Conservation (phyloP, 495 filamentous ascomycete genomes). For the Xylaria grammica region DNA sequence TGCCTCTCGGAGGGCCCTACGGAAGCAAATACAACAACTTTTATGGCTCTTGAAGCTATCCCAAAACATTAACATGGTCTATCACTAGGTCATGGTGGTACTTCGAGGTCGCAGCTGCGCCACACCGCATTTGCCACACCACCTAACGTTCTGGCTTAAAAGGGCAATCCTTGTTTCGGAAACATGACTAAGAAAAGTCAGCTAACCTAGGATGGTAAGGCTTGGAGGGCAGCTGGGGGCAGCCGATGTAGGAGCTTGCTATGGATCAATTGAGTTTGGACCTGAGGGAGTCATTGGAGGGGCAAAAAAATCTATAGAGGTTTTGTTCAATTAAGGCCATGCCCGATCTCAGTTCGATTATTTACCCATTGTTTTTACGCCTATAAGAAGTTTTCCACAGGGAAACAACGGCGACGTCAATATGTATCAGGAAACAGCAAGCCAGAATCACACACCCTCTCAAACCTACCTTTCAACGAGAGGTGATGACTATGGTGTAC, state of each 20-base stretch:
- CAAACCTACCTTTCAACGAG: conserved; percentile 83
- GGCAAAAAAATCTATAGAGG: background rate
- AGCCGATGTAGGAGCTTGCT: conserved; percentile 18
- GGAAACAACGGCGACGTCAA: conserved; percentile 3
- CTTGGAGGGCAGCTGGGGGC: conserved; percentile 6
- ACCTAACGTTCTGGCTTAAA: background rate
- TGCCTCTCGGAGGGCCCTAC: too few species aligned
- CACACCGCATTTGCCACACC: too few species aligned
- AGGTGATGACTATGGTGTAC: conserved; percentile 78
- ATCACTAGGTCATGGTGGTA: too few species aligned
- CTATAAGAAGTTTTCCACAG: background rate
- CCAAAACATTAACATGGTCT: too few species aligned
- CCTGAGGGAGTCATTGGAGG: background rate
- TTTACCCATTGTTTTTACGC: background rate
- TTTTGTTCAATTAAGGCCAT: background rate
- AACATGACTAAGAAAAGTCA: background rate
- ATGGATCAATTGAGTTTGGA: background rate
- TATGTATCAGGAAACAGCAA: conserved; percentile 27
- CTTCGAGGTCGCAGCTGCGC: too few species aligned
- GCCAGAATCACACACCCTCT: conserved; percentile 60
- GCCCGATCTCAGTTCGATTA: background rate
- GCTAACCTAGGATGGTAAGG: too few species aligned
- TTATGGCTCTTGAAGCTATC: too few species aligned
- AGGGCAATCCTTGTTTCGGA: conserved; percentile 8
- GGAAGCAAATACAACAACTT: too few species aligned